Conservation (phyloP, 2,329 filamentous ascomycete genomes). For the Diaporthe caulivora region DNA sequence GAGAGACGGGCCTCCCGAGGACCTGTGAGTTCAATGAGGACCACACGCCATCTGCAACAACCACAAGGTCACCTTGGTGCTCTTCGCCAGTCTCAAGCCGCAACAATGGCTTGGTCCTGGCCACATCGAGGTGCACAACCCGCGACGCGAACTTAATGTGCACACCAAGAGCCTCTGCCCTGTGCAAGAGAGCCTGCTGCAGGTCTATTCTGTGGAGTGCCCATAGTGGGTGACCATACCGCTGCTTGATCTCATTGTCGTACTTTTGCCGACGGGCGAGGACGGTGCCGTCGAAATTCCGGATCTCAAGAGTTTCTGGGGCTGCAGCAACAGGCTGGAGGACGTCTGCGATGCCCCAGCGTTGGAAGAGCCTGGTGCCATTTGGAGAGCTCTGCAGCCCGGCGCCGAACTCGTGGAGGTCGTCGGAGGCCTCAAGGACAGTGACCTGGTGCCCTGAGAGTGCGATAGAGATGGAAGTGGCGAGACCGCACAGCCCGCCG, state of each 20-base stretch:
- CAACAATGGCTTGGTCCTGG: neutral
- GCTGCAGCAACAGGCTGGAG: neutral
- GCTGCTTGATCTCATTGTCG: neutral
- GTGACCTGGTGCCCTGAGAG: neutral
- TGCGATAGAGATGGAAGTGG: neutral
- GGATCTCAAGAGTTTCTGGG: neutral
- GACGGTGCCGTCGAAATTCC: neutral
- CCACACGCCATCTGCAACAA: neutral
- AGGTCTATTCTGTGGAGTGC: neutral
- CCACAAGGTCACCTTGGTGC: neutral
- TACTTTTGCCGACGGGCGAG: neutral
- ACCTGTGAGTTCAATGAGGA: neutral
- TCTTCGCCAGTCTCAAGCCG: neutral
- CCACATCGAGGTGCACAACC: neutral
- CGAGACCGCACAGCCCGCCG: neutral
- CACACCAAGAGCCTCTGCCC: neutral
- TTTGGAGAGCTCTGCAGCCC: neutral
- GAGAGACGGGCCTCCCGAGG: neutral
- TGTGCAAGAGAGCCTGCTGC: neutral
- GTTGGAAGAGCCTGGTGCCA: neutral
- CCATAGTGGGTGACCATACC: neutral
- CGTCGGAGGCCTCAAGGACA: neutral
- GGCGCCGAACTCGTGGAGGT: neutral
- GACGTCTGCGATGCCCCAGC: neutral
- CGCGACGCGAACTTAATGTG: neutral